Evolutionary conservation across 495 filamentous ascomycete genomes (phyloP).

Genomic region (Neurospora tetraspora): DNA sequence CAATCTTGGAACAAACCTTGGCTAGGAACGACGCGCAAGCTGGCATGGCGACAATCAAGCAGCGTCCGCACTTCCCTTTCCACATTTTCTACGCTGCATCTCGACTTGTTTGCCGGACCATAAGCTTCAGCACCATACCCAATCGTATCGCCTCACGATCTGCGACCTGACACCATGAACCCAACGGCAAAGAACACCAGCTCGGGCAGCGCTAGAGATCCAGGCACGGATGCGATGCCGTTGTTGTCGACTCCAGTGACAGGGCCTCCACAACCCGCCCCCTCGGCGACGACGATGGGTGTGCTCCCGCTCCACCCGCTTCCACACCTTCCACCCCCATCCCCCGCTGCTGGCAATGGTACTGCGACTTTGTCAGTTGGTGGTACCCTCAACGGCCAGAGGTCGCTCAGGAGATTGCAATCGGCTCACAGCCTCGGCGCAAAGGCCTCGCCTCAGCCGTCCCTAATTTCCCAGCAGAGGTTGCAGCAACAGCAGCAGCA

Average conservation of each 20-base stretch:
- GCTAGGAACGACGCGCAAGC: background rate
- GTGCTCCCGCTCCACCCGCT: conserved; percentile 23
- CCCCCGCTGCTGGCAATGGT: background rate
- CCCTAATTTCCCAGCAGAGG: conserved; percentile 46
- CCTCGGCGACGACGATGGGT: conserved; percentile 12
- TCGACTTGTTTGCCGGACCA: background rate
- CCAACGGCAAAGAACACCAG: background rate
- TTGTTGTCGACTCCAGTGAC: background rate
- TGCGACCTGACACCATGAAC: background rate
- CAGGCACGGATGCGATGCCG: background rate
- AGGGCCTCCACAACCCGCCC: conserved; percentile 12
- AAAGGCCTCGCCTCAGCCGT: conserved; percentile 26
- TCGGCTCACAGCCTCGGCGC: conserved; percentile 47
- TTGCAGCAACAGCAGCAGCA: conserved; percentile 22
- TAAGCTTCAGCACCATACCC: background rate
- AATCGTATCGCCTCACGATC: background rate
- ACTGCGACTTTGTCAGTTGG: background rate
- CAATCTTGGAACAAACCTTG: background rate
- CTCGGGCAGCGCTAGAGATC: background rate
- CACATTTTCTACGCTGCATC: background rate
- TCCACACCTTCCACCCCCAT: conserved; percentile 3
- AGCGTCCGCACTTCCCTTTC: background rate
- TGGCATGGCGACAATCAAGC: background rate
- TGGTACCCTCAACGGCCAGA: conserved; percentile 16
- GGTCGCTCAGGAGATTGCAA: conserved; percentile 44